phyloP scores from a whole-genome alignment of 2,329 filamentous ascomycete species.

The Aurifilum marmelostoma region DNA sequence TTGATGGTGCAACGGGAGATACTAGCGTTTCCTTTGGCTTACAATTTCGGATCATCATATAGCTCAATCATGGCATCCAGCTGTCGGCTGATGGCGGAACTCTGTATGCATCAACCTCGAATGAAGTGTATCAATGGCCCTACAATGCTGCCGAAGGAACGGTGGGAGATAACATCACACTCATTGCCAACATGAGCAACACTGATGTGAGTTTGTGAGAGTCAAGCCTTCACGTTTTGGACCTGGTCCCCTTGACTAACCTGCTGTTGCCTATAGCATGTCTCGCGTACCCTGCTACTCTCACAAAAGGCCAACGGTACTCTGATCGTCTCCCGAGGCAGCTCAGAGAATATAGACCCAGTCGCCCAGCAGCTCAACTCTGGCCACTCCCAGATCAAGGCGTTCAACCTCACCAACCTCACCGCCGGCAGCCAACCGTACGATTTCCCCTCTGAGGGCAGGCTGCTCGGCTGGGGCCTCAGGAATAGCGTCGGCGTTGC shows the following conservation, averaged over 20 bases:
- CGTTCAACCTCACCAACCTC: conserved; percentile 49
- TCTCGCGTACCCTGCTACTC: conserved; percentile 68
- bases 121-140: conserved; percentile 65
- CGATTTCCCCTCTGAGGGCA: conserved; percentile 53
- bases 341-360: conserved; percentile 63
- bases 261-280: conserved; percentile 47
- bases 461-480: conserved; percentile 64
- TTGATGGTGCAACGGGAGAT: neutral
- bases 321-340: conserved; percentile 69
- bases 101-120: conserved; percentile 60
- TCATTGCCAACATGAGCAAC: conserved; percentile 66
- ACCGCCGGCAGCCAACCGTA: conserved; percentile 37
- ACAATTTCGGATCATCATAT: neutral
- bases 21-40: neutral
- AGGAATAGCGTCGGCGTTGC: conserved; percentile 71
- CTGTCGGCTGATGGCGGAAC: conserved; percentile 56
- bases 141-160: conserved; percentile 61
- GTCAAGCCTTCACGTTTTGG: neutral
- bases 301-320: conserved; percentile 57
- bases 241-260: conserved; percentile 8
- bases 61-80: conserved; percentile 62
- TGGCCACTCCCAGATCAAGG: conserved; percentile 70
- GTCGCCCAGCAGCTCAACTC: conserved; percentile 52
- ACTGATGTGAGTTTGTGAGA: conserved; percentile 42
- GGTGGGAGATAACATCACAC: conserved; percentile 49